phyloP scores from a whole-genome alignment of 257 asterid genomes.

The Ilex aquifolium region DNA sequence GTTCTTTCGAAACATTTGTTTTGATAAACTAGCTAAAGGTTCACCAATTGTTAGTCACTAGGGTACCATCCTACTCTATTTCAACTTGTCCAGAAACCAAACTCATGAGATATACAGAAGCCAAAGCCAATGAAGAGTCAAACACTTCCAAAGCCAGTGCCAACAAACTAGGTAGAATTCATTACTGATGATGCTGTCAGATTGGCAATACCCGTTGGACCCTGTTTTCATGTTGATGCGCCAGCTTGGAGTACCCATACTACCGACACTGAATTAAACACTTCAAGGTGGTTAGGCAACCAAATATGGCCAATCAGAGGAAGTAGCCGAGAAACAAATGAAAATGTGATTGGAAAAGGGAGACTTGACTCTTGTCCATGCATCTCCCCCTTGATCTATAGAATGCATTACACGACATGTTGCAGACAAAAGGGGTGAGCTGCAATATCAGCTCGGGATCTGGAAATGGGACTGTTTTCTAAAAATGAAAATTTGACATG shows the following conservation, averaged over 20 bases:
- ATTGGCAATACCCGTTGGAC: constrained; percentile 15
- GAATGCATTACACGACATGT: constrained; percentile 22
- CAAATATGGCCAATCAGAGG: constrained; percentile 15
- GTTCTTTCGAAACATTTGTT: too few relatives aligned
- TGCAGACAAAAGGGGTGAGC: constrained; percentile 7
- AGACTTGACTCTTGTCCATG: constrained; percentile 14
- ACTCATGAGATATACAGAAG: neutral
- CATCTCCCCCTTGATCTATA: constrained; percentile 8
- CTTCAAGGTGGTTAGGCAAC: constrained; percentile 20
- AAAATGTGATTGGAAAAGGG: constrained; percentile 17
- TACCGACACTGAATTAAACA: neutral
- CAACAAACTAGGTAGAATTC: constrained; percentile 8
- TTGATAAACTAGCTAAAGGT: too few relatives aligned
- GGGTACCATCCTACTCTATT: too few relatives aligned
- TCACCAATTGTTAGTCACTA: too few relatives aligned
- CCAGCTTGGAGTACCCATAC: constrained; percentile 8
- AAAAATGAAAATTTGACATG: constrained; percentile 17
- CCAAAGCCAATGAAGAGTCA: neutral
- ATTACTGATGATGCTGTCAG: constrained; percentile 3
- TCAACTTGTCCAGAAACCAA: too few relatives aligned
- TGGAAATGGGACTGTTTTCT: constrained; percentile 21
- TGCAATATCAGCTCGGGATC: constrained; percentile 21
- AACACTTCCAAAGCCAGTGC: neutral
- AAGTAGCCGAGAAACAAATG: neutral
- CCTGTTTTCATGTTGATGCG: constrained; percentile 24